Percentiles rank a stretch among this genome's conserved stretches.
Conservation (phyloP, 495 filamentous ascomycete genomes). For the Ramalina intermedia region DNA sequence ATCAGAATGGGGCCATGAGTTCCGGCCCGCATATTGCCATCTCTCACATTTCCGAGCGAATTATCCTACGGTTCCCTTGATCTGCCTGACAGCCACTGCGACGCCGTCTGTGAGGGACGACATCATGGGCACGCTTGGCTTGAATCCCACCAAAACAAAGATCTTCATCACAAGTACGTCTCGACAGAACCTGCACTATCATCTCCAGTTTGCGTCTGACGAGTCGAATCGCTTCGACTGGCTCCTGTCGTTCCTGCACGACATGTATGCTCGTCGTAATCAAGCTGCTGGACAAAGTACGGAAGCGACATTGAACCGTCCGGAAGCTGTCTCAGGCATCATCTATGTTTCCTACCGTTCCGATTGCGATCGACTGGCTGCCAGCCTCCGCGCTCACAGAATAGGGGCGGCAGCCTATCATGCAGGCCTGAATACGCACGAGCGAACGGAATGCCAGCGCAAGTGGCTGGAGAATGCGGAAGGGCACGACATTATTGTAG, state of each 20-base stretch:
- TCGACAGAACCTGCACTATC: slow-evolving; percentile 79
- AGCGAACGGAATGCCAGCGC: slow-evolving; percentile 32
- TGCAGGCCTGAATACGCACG: slow-evolving; percentile 29
- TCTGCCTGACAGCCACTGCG: slow-evolving; percentile 82
- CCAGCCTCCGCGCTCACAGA: slow-evolving; percentile 20
- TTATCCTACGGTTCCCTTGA: slow-evolving; percentile 73
- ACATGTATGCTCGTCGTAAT: slow-evolving; percentile 49
- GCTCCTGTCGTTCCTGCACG: slow-evolving; percentile 58
- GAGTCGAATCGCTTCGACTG: slow-evolving; percentile 53
- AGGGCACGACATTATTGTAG: slow-evolving; percentile 81
- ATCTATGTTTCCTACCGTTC: slow-evolving; percentile 75
- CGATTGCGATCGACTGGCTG: slow-evolving; percentile 61
- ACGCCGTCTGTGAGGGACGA: slow-evolving; percentile 65
- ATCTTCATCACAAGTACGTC: slow-evolving; percentile 68
- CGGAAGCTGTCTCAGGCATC: slow-evolving; percentile 62
- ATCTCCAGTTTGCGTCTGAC: slow-evolving; percentile 71
- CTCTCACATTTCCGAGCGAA: slow-evolving; percentile 76
- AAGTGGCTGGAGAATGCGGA: slow-evolving; percentile 63
- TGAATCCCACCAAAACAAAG: slow-evolving; percentile 45
- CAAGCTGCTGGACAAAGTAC: slow-evolving; percentile 25
- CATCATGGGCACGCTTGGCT: slow-evolving; percentile 57
- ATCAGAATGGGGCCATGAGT: slow-evolving; percentile 96
- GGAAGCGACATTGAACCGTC: slow-evolving; percentile 38
- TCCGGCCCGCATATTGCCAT: slow-evolving; percentile 78
- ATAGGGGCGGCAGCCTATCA: slow-evolving; percentile 37